Percentiles rank a stretch among this genome's conserved stretches.
Evolutionary conservation across 2,329 filamentous ascomycete species (phyloP).

Genomic region (Aspergillus spinulosporus): DNA sequence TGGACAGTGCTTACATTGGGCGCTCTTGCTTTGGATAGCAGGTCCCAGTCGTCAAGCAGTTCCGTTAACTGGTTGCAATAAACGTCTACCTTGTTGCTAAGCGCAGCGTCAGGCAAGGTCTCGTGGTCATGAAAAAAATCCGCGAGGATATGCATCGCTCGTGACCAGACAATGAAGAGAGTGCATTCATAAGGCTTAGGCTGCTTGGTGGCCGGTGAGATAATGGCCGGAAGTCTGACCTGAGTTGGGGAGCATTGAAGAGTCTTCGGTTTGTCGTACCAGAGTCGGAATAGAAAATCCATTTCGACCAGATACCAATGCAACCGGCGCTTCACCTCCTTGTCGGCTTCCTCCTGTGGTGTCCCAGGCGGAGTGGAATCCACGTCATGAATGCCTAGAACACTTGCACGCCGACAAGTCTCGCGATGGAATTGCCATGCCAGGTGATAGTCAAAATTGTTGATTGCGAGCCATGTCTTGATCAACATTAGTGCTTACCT

Average conservation of each 20-base stretch:
- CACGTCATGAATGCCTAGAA: slow-evolving; percentile 4
- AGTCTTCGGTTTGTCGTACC: slow-evolving; percentile 12
- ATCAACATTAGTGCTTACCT: neutral
- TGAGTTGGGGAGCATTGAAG: neutral
- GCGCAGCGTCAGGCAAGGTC: neutral
- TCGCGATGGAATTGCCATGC: slow-evolving; percentile 12
- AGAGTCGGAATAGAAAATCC: slow-evolving; percentile 3
- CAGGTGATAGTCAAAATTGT: slow-evolving; percentile 15
- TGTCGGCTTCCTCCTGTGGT: neutral
- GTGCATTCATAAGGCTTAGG: neutral
- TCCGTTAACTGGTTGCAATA: slow-evolving; percentile 5
- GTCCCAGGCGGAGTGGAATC: neutral
- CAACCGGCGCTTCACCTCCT: neutral
- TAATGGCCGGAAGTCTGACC: neutral
- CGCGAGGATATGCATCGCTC: neutral
- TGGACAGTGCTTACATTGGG: neutral
- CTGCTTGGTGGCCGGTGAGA: slow-evolving; percentile 1
- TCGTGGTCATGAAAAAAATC: neutral
- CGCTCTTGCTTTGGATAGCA: neutral
- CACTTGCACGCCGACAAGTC: slow-evolving; percentile 6
- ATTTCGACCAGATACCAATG: slow-evolving; percentile 8
- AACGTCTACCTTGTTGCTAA: neutral
- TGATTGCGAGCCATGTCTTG: slow-evolving; percentile 9
- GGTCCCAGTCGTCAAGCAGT: slow-evolving; percentile 8
- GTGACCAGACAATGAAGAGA: neutral